Evolutionary conservation across 139 green algal species (phyloP), one percentile per base, ranked within the genome.

Genomic region (Chlorella sp.): DNA sequence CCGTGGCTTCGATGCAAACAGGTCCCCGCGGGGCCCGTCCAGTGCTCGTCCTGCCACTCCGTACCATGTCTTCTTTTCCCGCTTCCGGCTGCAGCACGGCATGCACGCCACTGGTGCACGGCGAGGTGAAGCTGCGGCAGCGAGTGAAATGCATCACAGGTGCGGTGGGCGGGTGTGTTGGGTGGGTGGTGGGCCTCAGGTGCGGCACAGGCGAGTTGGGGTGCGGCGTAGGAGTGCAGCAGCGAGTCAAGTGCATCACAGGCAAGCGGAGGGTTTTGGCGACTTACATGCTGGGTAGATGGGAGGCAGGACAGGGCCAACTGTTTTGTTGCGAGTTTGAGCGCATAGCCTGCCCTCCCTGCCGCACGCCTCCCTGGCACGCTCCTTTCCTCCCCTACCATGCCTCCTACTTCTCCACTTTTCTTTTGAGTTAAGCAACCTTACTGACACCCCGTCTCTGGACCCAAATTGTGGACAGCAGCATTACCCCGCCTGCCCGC

Each of bases 91-190:
- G 79, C 92, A 94, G 91, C 83, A 97, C 95, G 30, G 92, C 95
- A 4, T 93, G 93, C 85, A 96, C 95, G 36, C 91, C 93, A 39
- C 71, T 97, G 26, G 84, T 88, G 28, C n/a, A 88, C n/a, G 81
- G 92, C 11, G 92, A 96, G 64, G 94, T 95, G 37, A 26, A 80
- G 21, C 42, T 95, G 73, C 87, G 81, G 28, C 86, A 92, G 57
- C 91, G 95, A 0, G 95, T 97, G 61, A 97, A 97, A 89, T 95
- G 90, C 87, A 68, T 88, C 68, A 88, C 84, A 39, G 84, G 84
- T 88, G 84, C 30, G 79, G 28, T 57, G 32, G 18, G 53, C 3
- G 32, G 2, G 34, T 2, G 16, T 48, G 32, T 79, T 14, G 22
- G 24, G 15, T 84, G 78, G 75, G 64, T 71, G 64, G 22, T 26